Evolutionary conservation across 2,329 filamentous ascomycete genomes (phyloP), one percentile per base, ranked within the genome.

Genomic region (Claviceps purpurea): DNA sequence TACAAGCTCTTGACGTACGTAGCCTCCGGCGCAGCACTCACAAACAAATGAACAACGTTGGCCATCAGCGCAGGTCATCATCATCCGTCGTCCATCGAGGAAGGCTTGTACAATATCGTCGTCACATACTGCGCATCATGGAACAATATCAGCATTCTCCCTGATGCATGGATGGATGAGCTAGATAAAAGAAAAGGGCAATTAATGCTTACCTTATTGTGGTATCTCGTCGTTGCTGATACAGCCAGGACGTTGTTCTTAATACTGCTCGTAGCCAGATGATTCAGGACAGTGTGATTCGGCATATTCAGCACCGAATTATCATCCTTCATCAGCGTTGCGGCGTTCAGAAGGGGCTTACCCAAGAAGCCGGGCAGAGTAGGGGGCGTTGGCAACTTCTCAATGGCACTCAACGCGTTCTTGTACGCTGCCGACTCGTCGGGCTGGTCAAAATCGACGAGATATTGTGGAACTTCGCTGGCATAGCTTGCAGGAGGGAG

Each of bases 301-400:
- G 93, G 93, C 78, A 96, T 91, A 59, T 89, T 93, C 57, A 98
- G 73, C 55, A 98, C 93, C 69, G 90, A 96, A 68, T 91, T 95
- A 69, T 98, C 93, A 65, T 98, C 93, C 73, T 97, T 97, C 76
- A 95, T 89, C 6, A 91, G 83, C 26, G 88, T 89, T 2, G 83
- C 84, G 48, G 87, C 87, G 66, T 98, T 98, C 58, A 98, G 71
- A 54, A 98, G 96, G 37, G 90, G 93, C 71, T 95, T 95, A 59
- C 85, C 87, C 49, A 98, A 72, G 71, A 97, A 97, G 48, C 93
- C 82, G 1, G 93, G 93, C 45, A 98, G 75, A 58, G 79, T 83
- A 1, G 93, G 93, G 5, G 93, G 91, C 24, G 82, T 82, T 1
- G 89, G 82, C n/a, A 91, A 75, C 61, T 87, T 88, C 58, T 85